These are phyloP conservation scores for Suhomyces taliae DNA, from an alignment of 1,139 yeast genomes.

Conservation along the genomic window DNA sequence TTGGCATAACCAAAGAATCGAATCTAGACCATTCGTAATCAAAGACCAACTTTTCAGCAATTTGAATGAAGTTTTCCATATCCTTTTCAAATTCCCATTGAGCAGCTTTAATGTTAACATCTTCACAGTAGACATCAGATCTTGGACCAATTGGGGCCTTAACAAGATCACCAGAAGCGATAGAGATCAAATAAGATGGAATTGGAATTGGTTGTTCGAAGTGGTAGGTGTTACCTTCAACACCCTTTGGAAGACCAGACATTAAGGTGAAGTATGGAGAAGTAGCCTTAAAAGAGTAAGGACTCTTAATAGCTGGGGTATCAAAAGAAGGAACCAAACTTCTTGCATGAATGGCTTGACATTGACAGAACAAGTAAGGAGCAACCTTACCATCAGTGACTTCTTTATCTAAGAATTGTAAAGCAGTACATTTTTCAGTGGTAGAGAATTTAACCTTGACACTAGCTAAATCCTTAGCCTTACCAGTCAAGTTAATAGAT, in stretches of 20 bases:
- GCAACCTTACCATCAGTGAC: constrained; percentile 73
- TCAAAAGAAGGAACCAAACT: constrained; percentile 89
- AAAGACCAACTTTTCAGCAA: constrained; percentile 81
- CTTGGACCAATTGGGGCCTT: constrained; percentile 81
- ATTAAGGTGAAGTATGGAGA: constrained; percentile 70
- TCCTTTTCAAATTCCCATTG: constrained; percentile 80
- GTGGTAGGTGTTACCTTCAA: constrained; percentile 38
- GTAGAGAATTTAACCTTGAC: constrained; percentile 60
- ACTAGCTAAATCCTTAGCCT: constrained; percentile 18
- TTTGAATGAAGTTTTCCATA: constrained; percentile 72
- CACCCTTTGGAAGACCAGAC: constrained; percentile 55
- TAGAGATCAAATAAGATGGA: constrained; percentile 79
- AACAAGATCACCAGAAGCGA: constrained; percentile 80
- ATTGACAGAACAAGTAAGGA: constrained; percentile 85
- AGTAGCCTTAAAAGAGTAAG: constrained; percentile 56
- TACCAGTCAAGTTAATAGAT: constrained; percentile 28
- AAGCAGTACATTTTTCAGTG: constrained; percentile 75
- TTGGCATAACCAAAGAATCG: constrained; percentile 78
- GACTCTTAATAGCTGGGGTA: constrained; percentile 80
- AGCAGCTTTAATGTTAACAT: constrained; percentile 63
- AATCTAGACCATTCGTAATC: constrained; percentile 84
- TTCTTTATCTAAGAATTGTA: constrained; percentile 77
- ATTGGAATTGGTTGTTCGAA: constrained; percentile 81
- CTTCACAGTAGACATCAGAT: constrained; percentile 80
- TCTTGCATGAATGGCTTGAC: constrained; percentile 91